Conservation (phyloP, 1,284 basidiomycete genomes). For the Marasmius sp. region DNA sequence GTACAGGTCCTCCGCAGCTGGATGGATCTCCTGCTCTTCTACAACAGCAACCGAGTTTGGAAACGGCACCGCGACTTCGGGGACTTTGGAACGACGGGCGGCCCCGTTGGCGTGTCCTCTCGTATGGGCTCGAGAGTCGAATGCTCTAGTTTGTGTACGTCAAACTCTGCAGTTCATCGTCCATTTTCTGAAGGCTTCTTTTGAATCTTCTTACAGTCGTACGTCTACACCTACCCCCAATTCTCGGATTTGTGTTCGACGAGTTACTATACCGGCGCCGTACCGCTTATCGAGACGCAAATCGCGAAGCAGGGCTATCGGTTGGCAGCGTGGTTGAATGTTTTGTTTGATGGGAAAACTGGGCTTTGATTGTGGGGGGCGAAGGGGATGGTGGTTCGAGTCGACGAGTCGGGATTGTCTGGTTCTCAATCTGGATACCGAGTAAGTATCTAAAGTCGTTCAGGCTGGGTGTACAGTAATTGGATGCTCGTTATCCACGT, state of each 20-base stretch:
- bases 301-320: conserved; percentile 57
- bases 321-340: conserved; percentile 56
- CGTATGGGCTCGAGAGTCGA: conserved; percentile 52
- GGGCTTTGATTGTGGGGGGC: too few species aligned
- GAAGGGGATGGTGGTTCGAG: too few species aligned
- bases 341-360: conserved; percentile 38
- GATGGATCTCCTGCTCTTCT: conserved; percentile 49
- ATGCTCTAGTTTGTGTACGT: conserved; percentile 52
- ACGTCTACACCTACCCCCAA: conserved; percentile 44
- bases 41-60: conserved; percentile 32
- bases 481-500: too few species aligned
- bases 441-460: too few species aligned
- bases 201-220: conserved; percentile 33
- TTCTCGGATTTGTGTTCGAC: conserved; percentile 49
- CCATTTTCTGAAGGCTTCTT: not conserved
- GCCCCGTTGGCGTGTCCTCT: conserved; percentile 47
- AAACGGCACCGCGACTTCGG: conserved; percentile 35
- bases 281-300: conserved; percentile 53
- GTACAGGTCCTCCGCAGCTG: conserved; percentile 33
- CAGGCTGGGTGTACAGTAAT: too few species aligned
- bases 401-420: too few species aligned
- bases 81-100: conserved; percentile 13
- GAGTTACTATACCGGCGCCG: conserved; percentile 44
- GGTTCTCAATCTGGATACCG: too few species aligned
- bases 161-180: not conserved